Base-by-base conservation (phyloP, 345 rosid species). In the Hevea brasiliensis region DNA sequence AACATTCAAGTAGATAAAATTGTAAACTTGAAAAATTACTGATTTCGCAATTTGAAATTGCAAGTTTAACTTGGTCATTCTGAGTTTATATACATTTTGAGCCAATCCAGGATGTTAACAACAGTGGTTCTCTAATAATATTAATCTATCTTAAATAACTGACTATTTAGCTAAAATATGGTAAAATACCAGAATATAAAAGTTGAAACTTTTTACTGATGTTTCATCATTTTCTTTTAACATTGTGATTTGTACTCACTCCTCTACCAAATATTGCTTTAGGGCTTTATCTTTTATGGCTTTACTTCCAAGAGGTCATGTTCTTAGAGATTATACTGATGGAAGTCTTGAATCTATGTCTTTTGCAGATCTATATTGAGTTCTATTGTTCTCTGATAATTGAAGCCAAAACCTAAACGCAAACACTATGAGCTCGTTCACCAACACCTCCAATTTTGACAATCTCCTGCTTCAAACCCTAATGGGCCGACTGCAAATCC, bases 401-500 rank as follows among this genome's bases (percentile, higher is more conserved):
- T 20, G 17, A 50, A 50, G 55, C 55, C 5, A 9, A 23, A 57
- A 47, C 47, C 42, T 26, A 69, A 69, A 40, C 57, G 20, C 57
- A 23, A 76, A 35, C 72, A 0, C 66, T 40, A 92, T 92, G 95
- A 84, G 84, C 73, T 89, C 92, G 70, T 85, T 88, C 80, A 79
- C 81, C 71, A 80, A 79, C 80, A 79, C 83, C 75, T 42, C 84
- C 79, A 84, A 82, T 67, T 84, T 92, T 75, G 97, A 95, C 82
- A 89, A 83, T 62, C 92, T 89, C 64, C 71, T 92, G 7, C 86
- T 92, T 80, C 96, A 87, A 80, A 82, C 92, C 82, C 82, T 95
- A 32, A 86, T 95, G 79, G 91, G 91, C 53, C 91, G 97, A 42
- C 98, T 95, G 80, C 99, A 92, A 76, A 85, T 92, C 75, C 85